Percentiles rank a stretch among this genome's conserved stretches.
Conservation (phyloP, 805 yeast species). For the Kazachstania africana region DNA sequence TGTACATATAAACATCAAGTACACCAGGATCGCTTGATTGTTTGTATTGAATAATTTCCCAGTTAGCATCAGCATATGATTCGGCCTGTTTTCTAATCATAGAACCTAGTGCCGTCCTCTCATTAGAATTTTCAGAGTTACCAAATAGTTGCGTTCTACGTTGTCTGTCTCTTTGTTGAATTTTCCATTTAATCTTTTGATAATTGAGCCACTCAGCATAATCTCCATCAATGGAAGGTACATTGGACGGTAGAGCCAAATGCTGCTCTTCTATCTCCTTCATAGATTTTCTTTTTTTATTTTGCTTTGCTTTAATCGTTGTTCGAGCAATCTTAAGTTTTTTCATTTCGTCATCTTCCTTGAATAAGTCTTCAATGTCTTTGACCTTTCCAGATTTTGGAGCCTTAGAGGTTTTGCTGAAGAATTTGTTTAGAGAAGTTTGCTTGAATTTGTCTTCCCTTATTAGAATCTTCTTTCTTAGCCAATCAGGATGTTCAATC, state of each 20-base stretch:
- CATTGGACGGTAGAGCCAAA: slow-evolving; percentile 30
- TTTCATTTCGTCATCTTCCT: slow-evolving; percentile 13
- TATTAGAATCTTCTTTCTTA: slow-evolving; percentile 47
- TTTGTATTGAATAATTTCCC: slow-evolving; percentile 77
- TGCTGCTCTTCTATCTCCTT: slow-evolving; percentile 37
- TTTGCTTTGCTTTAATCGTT: slow-evolving; percentile 23
- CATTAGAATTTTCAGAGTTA: slow-evolving; percentile 36
- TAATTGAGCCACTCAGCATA: slow-evolving; percentile 58
- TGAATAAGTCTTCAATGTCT: slow-evolving; percentile 70
- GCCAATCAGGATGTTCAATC: slow-evolving; percentile 91
- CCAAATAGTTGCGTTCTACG: slow-evolving; percentile 79
- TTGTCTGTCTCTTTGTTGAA: slow-evolving; percentile 58
- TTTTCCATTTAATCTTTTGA: slow-evolving; percentile 81
- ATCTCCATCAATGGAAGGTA: slow-evolving; percentile 54
- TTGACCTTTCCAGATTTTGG: slow-evolving; percentile 31
- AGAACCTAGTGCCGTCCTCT: slow-evolving; percentile 51
- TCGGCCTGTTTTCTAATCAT: slow-evolving; percentile 73
- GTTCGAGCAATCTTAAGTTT: slow-evolving; percentile 28
- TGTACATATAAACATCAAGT: slow-evolving; percentile 56
- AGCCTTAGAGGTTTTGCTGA: slow-evolving; percentile 34
- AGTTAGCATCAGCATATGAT: slow-evolving; percentile 57
- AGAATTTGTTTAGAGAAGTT: slow-evolving; percentile 47
- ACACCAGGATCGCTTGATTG: slow-evolving; percentile 56
- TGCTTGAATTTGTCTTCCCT: slow-evolving; percentile 65
- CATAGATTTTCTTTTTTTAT: slow-evolving; percentile 22